Percentiles rank a stretch among this genome's conserved stretches.
phyloP scores from a whole-genome alignment of 2,329 filamentous ascomycete species.

The Ophiostoma sp. region DNA sequence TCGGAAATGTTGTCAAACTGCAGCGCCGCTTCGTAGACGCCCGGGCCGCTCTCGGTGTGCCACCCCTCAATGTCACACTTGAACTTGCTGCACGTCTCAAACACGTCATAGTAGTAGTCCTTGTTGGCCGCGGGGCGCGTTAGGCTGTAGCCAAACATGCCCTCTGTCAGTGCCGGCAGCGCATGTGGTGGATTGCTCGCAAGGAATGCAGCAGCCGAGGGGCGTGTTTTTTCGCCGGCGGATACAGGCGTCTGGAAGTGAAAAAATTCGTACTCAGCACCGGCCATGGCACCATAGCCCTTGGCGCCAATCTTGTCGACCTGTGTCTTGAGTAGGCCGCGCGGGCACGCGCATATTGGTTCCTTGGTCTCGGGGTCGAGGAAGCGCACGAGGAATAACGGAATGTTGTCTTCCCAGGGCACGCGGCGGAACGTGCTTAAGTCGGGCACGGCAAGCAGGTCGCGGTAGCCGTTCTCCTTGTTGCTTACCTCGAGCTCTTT shows the following conservation, averaged over 20 bases:
- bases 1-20: constrained; percentile 81
- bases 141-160: constrained; percentile 93
- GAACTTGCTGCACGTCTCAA: constrained; percentile 72
- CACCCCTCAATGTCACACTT: constrained; percentile 82
- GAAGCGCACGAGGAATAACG: constrained; percentile 81
- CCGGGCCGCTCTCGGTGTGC: constrained; percentile 91
- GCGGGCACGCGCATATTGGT: constrained; percentile 71
- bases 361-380: constrained; percentile 69
- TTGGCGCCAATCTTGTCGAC: constrained; percentile 61
- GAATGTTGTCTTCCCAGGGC: constrained; percentile 83
- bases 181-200: constrained; percentile 64
- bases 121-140: constrained; percentile 84
- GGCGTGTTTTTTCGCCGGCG: constrained; percentile 31
- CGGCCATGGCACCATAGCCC: constrained; percentile 81
- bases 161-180: constrained; percentile 78
- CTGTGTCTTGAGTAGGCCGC: constrained; percentile 65
- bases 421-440: constrained; percentile 73
- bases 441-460: constrained; percentile 77
- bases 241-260: constrained; percentile 68
- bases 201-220: constrained; percentile 68
- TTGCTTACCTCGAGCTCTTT: constrained; percentile 82
- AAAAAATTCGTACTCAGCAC: constrained; percentile 93
- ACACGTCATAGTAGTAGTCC: constrained; percentile 86
- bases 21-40: constrained; percentile 91
- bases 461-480: constrained; percentile 82